phyloP scores from a whole-genome alignment of 2,329 filamentous ascomycete species.

The Hypoxylon sp. region DNA sequence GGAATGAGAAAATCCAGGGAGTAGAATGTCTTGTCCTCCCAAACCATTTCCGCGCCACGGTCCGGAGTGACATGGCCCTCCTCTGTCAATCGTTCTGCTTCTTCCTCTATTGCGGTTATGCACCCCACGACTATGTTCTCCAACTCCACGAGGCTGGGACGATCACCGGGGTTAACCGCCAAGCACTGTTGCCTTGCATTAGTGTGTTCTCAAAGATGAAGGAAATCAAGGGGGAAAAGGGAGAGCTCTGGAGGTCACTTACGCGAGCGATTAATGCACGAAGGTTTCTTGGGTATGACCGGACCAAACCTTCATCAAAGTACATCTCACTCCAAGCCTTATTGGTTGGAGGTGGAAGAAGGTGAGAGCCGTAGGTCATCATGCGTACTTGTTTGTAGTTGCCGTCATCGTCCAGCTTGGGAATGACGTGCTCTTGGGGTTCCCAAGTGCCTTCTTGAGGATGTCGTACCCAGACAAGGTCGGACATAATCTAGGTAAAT shows the following conservation, averaged over 20 bases:
- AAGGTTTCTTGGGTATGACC: not conserved
- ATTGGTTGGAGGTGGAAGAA: too few species aligned
- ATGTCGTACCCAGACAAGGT: slow-evolving; percentile 18
- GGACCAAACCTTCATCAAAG: not conserved
- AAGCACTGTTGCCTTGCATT: slow-evolving; percentile 1
- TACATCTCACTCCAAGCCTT: too few species aligned
- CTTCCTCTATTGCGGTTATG: too few species aligned
- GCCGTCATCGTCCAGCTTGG: too few species aligned
- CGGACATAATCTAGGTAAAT: slow-evolving; percentile 25
- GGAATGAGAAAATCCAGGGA: too few species aligned
- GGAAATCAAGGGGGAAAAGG: not conserved
- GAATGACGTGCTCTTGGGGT: not conserved
- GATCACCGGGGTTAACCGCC: not conserved
- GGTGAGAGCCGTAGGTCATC: too few species aligned
- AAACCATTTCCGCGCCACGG: too few species aligned
- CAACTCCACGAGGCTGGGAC: not conserved
- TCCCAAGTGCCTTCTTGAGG: not conserved
- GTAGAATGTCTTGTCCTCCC: too few species aligned
- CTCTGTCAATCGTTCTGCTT: too few species aligned
- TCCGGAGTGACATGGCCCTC: too few species aligned
- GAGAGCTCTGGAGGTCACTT: not conserved
- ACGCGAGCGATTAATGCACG: slow-evolving; percentile 2
- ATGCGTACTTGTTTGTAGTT: too few species aligned
- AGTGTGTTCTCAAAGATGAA: not conserved
- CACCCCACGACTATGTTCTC: too few species aligned